Conservation (phyloP, 2,329 filamentous ascomycete species). For the Cladophialophora yegresii region DNA sequence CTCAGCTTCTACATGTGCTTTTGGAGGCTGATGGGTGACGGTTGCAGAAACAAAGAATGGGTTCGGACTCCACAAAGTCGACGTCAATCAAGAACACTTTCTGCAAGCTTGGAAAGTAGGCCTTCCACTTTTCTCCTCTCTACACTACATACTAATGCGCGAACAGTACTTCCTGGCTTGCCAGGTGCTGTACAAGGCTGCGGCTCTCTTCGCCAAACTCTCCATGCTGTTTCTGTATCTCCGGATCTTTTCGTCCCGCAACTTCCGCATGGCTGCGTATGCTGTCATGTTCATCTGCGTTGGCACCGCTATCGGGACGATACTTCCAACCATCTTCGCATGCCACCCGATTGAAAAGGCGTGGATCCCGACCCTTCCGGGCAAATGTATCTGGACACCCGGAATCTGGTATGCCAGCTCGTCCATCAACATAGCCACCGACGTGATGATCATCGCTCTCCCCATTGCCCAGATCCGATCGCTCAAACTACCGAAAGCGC, state of each 20-base stretch:
- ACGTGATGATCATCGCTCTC: conserved; percentile 13
- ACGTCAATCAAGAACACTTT: conserved; percentile 10
- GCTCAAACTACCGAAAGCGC: conserved; percentile 12
- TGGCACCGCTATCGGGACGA: conserved; percentile 15
- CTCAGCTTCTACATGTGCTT: neutral
- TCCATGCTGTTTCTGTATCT: conserved; percentile 17
- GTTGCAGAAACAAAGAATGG: conserved; percentile 15
- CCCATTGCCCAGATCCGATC: conserved; percentile 4
- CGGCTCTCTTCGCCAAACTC: conserved; percentile 14
- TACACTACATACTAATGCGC: neutral
- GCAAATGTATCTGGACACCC: conserved; percentile 13
- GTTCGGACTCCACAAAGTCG: conserved; percentile 10
- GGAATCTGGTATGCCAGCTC: conserved; percentile 18
- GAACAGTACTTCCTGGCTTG: conserved; percentile 13
- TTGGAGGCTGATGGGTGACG: neutral
- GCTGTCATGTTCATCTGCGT: conserved; percentile 16
- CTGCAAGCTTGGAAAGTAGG: conserved; percentile 19
- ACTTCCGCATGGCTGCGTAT: conserved; percentile 11
- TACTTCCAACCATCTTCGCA: conserved; percentile 15
- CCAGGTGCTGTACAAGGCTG: conserved; percentile 18
- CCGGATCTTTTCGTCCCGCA: conserved; percentile 14
- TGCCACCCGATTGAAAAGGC: conserved; percentile 16
- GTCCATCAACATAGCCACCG: conserved; percentile 17
- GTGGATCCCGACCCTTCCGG: conserved; percentile 9
- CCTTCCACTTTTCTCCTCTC: neutral